Evolutionary conservation across 768 basidiomycete species (phyloP).

Genomic region (Lactarius quietus): DNA sequence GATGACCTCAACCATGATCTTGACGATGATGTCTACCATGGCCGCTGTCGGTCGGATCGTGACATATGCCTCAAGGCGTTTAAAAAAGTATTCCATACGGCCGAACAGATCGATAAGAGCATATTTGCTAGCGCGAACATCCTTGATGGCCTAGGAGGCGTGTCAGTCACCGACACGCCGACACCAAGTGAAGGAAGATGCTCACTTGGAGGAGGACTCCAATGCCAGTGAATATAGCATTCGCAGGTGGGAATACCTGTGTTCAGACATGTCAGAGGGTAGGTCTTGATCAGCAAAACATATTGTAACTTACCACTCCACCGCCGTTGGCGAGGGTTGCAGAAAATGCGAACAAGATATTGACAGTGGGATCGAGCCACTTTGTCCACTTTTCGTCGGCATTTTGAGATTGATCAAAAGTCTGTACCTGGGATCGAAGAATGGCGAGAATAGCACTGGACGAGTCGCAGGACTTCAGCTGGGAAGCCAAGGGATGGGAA

Average conservation of each 20-base stretch:
- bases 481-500: too few species aligned
- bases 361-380: too few species aligned
- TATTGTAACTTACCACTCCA: background rate
- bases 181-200: background rate
- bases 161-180: background rate
- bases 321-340: background rate
- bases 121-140: background rate
- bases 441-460: too few species aligned
- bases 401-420: too few species aligned
- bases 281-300: background rate
- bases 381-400: too few species aligned
- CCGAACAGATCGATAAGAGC: background rate
- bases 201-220: background rate
- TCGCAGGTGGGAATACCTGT: background rate
- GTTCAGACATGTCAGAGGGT: background rate
- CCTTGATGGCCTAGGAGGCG: background rate
- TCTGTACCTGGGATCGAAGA: too few species aligned
- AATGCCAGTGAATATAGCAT: background rate
- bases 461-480: too few species aligned
- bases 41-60: background rate
- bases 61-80: background rate
- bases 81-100: background rate
- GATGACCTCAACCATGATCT: background rate
- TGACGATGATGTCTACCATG: background rate
- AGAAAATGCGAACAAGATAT: too few species aligned